phyloP scores from a whole-genome alignment of 352 stramenopile species.

The Peronospora tabacina region DNA sequence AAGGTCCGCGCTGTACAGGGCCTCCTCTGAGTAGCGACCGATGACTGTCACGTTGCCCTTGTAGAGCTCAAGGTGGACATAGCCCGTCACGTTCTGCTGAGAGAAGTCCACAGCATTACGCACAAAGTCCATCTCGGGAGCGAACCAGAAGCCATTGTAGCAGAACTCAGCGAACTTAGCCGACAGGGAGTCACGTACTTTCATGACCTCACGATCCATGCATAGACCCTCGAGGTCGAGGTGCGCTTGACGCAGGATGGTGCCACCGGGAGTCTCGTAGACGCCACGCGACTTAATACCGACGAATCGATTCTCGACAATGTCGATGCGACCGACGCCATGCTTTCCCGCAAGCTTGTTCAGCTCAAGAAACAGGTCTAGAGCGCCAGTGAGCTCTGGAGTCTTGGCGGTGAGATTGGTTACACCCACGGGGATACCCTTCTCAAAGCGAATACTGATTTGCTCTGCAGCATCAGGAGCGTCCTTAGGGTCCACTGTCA shows the following conservation, averaged over 20 bases:
- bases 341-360: slow-evolving; percentile 96
- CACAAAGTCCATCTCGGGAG: slow-evolving; percentile 98
- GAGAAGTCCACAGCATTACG: slow-evolving; percentile 91
- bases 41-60: slow-evolving; percentile 96
- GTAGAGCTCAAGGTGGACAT: slow-evolving; percentile 94
- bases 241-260: slow-evolving; percentile 85
- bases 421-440: slow-evolving; percentile 91
- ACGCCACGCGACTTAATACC: slow-evolving; percentile 98
- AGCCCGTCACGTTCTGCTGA: slow-evolving; percentile 92
- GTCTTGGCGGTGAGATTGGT: slow-evolving; percentile 85
- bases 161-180: slow-evolving; percentile 95
- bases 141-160: slow-evolving; percentile 99
- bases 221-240: slow-evolving; percentile 92
- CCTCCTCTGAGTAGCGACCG: slow-evolving; percentile 88
- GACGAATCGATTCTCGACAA: slow-evolving; percentile 99
- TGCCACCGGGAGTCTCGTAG: slow-evolving; percentile 98
- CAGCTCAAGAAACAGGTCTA: slow-evolving; percentile 96
- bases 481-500: slow-evolving; percentile 93
- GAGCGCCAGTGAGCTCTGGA: slow-evolving; percentile 84
- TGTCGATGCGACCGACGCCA: slow-evolving; percentile 96
- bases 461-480: slow-evolving; percentile 85
- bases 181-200: slow-evolving; percentile 88
- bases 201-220: slow-evolving; percentile 96
- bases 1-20: slow-evolving; percentile 96
- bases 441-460: slow-evolving; percentile 93